phyloP scores from a whole-genome alignment of 805 yeast species.

The Zygoascus flipseniorum region DNA sequence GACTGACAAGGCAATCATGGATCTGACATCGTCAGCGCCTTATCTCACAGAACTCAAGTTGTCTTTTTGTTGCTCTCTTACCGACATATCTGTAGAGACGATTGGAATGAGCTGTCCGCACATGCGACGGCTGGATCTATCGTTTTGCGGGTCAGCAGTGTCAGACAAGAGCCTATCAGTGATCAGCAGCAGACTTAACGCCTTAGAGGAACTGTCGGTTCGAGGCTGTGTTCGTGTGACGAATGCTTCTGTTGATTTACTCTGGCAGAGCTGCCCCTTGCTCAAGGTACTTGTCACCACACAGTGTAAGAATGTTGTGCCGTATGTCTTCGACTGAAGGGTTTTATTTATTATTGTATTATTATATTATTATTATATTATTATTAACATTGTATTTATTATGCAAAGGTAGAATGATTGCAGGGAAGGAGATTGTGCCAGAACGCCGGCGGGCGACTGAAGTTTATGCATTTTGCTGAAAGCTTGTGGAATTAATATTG shows the following conservation, averaged over 20 bases:
- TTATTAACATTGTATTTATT: neutral
- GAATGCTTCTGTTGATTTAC: constrained; percentile 64
- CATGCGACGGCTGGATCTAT: constrained; percentile 45
- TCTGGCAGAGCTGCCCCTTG: constrained; percentile 47
- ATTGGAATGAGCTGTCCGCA: constrained; percentile 57
- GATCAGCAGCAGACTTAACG: constrained; percentile 45
- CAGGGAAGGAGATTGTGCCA: too few species aligned
- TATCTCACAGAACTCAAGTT: constrained; percentile 49
- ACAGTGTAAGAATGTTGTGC: constrained; percentile 53
- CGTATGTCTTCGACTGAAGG: neutral
- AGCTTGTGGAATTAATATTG: too few species aligned
- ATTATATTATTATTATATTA: neutral
- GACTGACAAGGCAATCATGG: constrained; percentile 54
- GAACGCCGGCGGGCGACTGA: too few species aligned
- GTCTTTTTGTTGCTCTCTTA: constrained; percentile 67
- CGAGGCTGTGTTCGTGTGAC: constrained; percentile 73
- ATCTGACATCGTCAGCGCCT: constrained; percentile 54
- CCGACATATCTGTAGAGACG: constrained; percentile 61
- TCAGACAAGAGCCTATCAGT: constrained; percentile 60
- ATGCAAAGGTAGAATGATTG: too few species aligned
- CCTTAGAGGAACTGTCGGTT: constrained; percentile 41
- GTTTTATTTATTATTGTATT: neutral
- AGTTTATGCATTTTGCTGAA: too few species aligned
- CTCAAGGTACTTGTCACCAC: constrained; percentile 50
- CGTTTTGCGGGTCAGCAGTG: constrained; percentile 75